A percentile compares a stretch with the other conserved stretches of the same genome.
These are phyloP conservation scores for Setomelanomma holmii DNA, from an alignment of 2,329 filamentous ascomycete species.

Conservation along the genomic window DNA sequence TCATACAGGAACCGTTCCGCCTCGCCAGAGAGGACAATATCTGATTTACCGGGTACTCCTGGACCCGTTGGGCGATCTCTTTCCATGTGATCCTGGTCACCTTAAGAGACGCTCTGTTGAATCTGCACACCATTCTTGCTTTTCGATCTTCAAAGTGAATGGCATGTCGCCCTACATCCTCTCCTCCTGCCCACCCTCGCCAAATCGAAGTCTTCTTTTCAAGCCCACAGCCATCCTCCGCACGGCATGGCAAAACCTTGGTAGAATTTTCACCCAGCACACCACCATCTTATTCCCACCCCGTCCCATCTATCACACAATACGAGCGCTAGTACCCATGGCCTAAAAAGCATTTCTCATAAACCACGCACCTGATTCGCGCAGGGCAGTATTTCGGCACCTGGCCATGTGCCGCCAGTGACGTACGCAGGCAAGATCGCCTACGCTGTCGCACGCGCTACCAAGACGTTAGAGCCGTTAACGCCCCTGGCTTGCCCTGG, in stretches of 20 bases:
- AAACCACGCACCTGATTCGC: not conserved
- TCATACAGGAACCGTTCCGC: conserved; percentile 2
- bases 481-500: too few relatives aligned
- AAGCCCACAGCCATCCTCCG: too few relatives aligned
- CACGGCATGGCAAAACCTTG: too few relatives aligned
- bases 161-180: too few relatives aligned
- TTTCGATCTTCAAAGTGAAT: not conserved
- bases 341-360: too few relatives aligned
- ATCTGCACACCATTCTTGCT: too few relatives aligned
- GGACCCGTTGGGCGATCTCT: not conserved
- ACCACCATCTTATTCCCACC: too few relatives aligned
- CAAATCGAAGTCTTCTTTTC: too few relatives aligned
- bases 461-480: conserved; percentile 1
- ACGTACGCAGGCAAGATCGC: conserved; percentile 1
- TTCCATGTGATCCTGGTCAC: not conserved
- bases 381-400: not conserved
- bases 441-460: not conserved
- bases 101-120: too few relatives aligned
- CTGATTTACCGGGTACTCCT: not conserved
- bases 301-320: not conserved
- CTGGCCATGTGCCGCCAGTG: not conserved
- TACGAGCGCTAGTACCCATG: not conserved
- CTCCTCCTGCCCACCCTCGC: too few relatives aligned
- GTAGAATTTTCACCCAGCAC: too few relatives aligned
- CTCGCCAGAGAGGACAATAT: not conserved